Evolutionary conservation across 176 grass and related monocot species (phyloP).

Genomic region (Pontederia paniculata): DNA sequence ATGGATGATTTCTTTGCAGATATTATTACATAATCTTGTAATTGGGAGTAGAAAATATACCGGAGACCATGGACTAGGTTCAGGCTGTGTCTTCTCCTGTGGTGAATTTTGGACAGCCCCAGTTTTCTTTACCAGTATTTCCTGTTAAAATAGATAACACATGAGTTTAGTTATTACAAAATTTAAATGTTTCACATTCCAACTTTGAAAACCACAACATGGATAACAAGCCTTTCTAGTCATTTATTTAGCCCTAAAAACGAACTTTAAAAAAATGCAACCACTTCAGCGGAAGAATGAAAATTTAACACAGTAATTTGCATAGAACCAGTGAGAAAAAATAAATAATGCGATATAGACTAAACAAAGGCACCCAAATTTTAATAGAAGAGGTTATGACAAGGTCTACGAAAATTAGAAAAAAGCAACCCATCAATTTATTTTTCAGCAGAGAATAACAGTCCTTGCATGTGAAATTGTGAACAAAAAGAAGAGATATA

Average conservation of each 20-base stretch:
- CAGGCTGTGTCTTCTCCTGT: slow-evolving; percentile 45
- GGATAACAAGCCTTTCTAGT: not conserved
- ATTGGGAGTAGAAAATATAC: slow-evolving; percentile 24
- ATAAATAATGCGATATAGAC: too few species aligned
- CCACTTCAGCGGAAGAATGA: too few species aligned
- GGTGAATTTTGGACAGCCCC: slow-evolving; percentile 82
- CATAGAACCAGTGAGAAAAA: too few species aligned
- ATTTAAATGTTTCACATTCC: not conserved
- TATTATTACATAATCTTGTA: not conserved
- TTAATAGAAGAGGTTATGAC: too few species aligned
- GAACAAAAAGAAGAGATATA: not conserved
- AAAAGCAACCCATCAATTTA: too few species aligned
- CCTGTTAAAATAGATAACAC: slow-evolving; percentile 31
- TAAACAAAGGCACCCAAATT: too few species aligned
- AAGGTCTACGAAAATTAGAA: too few species aligned
- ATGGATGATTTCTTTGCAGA: not conserved
- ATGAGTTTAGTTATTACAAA: not conserved
- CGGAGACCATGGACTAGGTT: slow-evolving; percentile 84
- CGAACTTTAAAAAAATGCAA: too few species aligned
- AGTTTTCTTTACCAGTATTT: slow-evolving; percentile 70
- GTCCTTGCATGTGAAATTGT: not conserved
- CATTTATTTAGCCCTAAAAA: too few species aligned
- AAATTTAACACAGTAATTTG: too few species aligned
- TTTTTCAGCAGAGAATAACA: too few species aligned
- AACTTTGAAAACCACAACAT: slow-evolving; percentile 1